phyloP scores from a whole-genome alignment of 768 basidiomycete species.

The Termitomyces sp. region DNA sequence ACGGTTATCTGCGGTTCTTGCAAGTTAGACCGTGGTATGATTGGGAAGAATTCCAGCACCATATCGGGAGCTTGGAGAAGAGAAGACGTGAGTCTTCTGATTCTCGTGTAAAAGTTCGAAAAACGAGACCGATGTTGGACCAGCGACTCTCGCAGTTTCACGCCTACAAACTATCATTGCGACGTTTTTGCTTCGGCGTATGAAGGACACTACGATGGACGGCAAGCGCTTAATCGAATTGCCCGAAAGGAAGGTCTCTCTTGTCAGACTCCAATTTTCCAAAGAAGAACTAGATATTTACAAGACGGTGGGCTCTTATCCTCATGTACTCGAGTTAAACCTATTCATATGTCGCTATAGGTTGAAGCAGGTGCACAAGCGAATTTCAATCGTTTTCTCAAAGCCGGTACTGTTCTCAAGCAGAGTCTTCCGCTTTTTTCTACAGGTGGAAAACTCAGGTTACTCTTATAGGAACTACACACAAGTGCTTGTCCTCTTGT shows the following conservation, averaged over 20 bases:
- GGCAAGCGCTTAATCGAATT: conserved; percentile 66
- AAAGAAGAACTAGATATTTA: conserved; percentile 64
- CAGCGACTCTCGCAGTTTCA: conserved; percentile 47
- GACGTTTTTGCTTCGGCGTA: conserved; percentile 52
- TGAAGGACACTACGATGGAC: conserved; percentile 58
- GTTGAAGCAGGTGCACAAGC: conserved; percentile 51
- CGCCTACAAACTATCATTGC: conserved; percentile 56
- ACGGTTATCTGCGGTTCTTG: conserved; percentile 38
- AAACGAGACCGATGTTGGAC: neutral
- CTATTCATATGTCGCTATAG: conserved; percentile 17
- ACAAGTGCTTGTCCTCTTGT: conserved; percentile 43
- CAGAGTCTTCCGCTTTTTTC: conserved; percentile 15
- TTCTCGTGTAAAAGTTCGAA: neutral
- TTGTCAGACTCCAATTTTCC: conserved; percentile 51
- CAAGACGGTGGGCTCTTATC: conserved; percentile 30
- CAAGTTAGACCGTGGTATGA: conserved; percentile 44
- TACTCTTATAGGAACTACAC: conserved; percentile 42
- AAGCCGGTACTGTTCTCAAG: conserved; percentile 67
- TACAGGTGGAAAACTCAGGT: neutral
- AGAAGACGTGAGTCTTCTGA: conserved; percentile 33
- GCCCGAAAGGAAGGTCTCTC: conserved; percentile 46
- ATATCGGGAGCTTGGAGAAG: conserved; percentile 38
- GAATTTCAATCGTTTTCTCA: conserved; percentile 58
- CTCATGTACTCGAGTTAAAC: neutral
- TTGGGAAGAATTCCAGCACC: conserved; percentile 32